Percentiles rank a stretch among this genome's conserved stretches.
phyloP scores from a whole-genome alignment of 192 early-diverging fungal species.

The Entomortierella chlamydospora region DNA sequence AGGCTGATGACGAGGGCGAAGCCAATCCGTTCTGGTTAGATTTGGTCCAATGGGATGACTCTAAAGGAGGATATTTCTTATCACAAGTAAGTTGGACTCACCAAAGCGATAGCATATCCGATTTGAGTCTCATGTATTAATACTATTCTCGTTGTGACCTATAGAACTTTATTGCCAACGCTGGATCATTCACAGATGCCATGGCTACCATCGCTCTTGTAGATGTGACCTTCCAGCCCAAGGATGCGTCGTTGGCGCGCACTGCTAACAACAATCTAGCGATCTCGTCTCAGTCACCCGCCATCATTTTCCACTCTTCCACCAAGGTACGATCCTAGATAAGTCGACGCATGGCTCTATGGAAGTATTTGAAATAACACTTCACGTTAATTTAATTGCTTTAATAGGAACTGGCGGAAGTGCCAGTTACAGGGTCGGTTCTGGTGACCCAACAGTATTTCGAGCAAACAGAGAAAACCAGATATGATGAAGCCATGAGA shows the following conservation, averaged over 20 bases:
- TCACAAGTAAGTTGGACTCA: slow-evolving; percentile 43
- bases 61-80: slow-evolving; percentile 43
- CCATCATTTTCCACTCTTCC: slow-evolving; percentile 57
- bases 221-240: slow-evolving; percentile 49
- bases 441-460: slow-evolving; percentile 48
- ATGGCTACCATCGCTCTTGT: slow-evolving; percentile 56
- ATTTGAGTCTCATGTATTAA: not conserved
- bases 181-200: slow-evolving; percentile 51
- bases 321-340: slow-evolving; percentile 37
- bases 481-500: slow-evolving; percentile 18
- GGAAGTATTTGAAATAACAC: not conserved
- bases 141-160: not conserved
- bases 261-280: slow-evolving; percentile 29
- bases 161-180: slow-evolving; percentile 57
- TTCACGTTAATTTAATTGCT: not conserved
- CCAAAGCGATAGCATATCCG: not conserved
- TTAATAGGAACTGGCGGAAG: slow-evolving; percentile 26
- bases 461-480: slow-evolving; percentile 17
- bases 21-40: slow-evolving; percentile 61
- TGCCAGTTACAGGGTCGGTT: slow-evolving; percentile 25
- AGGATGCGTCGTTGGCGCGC: slow-evolving; percentile 20
- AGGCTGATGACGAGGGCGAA: not conserved
- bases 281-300: slow-evolving; percentile 47
- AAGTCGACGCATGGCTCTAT: not conserved
- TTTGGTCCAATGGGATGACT: slow-evolving; percentile 41